Evolutionary conservation across 208 protist species (phyloP).

Genomic region (Trypanosoma caninum): DNA sequence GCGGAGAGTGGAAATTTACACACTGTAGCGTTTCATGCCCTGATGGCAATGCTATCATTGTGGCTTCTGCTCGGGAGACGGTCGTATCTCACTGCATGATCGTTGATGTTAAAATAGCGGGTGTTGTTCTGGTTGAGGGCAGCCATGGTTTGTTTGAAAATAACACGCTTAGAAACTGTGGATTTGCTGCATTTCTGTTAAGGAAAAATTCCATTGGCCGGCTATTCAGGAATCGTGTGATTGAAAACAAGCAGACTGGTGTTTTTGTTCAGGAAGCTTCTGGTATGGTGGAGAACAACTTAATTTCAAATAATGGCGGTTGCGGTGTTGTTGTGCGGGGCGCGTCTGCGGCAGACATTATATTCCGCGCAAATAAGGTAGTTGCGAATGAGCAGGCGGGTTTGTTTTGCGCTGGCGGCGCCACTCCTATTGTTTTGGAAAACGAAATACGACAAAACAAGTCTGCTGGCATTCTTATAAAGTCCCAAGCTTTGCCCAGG

Average conservation of each 20-base stretch:
- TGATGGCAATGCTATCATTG: conserved; percentile 61
- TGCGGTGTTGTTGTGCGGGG: conserved; percentile 83
- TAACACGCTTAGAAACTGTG: conserved; percentile 74
- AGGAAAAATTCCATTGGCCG: conserved; percentile 48
- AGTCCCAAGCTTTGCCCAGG: conserved; percentile 60
- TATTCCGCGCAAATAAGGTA: conserved; percentile 69
- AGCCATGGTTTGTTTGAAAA: conserved; percentile 62
- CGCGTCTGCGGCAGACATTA: conserved; percentile 31
- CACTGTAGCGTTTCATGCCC: conserved; percentile 72
- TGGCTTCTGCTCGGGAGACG: conserved; percentile 42
- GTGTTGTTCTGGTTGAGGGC: conserved; percentile 62
- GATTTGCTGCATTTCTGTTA: conserved; percentile 79
- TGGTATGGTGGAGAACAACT: conserved; percentile 76
- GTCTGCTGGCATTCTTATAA: conserved; percentile 83
- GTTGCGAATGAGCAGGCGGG: conserved; percentile 71
- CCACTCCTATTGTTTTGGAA: conserved; percentile 57
- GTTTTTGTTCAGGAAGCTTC: conserved; percentile 82
- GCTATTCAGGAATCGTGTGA: conserved; percentile 65
- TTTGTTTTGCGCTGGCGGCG: conserved; percentile 76
- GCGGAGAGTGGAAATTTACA: conserved; percentile 67
- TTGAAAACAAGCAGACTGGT: conserved; percentile 65
- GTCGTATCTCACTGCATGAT: conserved; percentile 76
- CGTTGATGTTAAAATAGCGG: conserved; percentile 68
- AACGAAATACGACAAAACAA: conserved; percentile 74
- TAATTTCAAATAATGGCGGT: conserved; percentile 70